phyloP scores from a whole-genome alignment of 2,329 filamentous ascomycete species.

The Aspergillus hortae region DNA sequence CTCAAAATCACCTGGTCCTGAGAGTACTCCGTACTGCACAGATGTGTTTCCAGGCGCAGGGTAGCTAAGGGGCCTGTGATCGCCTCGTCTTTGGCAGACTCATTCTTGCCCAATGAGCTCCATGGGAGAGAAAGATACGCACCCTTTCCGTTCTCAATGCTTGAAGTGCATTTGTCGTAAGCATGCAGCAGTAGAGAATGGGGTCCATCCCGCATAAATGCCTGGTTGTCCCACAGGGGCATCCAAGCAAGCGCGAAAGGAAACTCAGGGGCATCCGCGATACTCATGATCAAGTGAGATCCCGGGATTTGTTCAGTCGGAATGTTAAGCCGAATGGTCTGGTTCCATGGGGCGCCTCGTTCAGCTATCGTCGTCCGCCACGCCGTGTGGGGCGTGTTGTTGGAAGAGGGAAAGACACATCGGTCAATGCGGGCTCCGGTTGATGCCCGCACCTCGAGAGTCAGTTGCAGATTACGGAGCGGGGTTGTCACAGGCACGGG shows the following conservation, averaged over 20 bases:
- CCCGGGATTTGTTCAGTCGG: conserved; percentile 74
- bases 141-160: conserved; percentile 67
- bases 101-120: conserved; percentile 64
- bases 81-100: conserved; percentile 66
- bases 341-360: conserved; percentile 78
- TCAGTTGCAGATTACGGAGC: conserved; percentile 77
- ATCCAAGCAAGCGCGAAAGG: conserved; percentile 92
- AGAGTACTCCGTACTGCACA: conserved; percentile 92
- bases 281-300: conserved; percentile 82
- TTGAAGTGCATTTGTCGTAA: conserved; percentile 85
- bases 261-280: conserved; percentile 79
- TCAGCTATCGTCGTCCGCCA: conserved; percentile 84
- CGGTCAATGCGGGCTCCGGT: conserved; percentile 79
- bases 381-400: conserved; percentile 71
- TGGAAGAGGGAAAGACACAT: conserved; percentile 84
- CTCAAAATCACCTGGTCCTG: conserved; percentile 85
- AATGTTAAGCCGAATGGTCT: conserved; percentile 79
- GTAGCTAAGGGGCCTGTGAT: conserved; percentile 76
- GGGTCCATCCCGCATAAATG: conserved; percentile 80
- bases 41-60: conserved; percentile 75
- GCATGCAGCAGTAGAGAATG: conserved; percentile 82
- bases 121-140: conserved; percentile 85
- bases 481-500: conserved; percentile 63
- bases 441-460: conserved; percentile 77
- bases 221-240: conserved; percentile 87